Base-by-base conservation (phyloP, 805 yeast genomes). In the Hanseniaspora taiwanica region DNA sequence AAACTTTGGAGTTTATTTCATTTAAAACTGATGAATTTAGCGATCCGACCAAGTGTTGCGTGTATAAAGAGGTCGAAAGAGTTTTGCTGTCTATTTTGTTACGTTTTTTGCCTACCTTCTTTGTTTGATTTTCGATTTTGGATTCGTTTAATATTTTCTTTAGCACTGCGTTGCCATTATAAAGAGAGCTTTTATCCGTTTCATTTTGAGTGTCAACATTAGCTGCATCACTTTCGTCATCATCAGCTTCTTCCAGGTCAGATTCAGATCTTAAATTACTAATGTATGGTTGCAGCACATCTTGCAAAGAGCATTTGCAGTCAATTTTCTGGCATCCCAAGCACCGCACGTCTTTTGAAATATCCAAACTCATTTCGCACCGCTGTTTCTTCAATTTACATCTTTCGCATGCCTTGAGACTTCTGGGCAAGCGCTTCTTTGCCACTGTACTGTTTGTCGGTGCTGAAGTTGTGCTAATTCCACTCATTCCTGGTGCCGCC, bases 371-470 rank as follows among this genome's bases (percentile, higher is more conserved):
- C 21, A 20, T 35, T 12, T 38, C 39, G 14, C 44, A 42, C 24
- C 41, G 21, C 3, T 35, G 32, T 36, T 37, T 42, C 17, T 38
- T 42, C 17, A 33, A 33, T 20, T 35, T 42, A 18, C 44, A 42
- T n/a, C 29, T 16, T 13, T 25, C 35, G 21, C 44, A 42, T 4
- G 44, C 44, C 21, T 38, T 42, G 2, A 42, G 19, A 12, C 41
- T 38, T 42, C 44, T 41, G 18, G 33, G 25, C 3, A 18, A 23
- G 13, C 23, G 37, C 3, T 19, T 18, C 13, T 27, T 37, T 29
- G 13, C 31, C 10, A n/a, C 14, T 4, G 14, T 14, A 13, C 4
- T 5, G 4, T 25, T 25, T 13, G 9, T 25, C 14, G 29, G n/a
- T 5, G 29, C 5, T n/a, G n/a, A n/a, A n/a, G n/a, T n/a, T n/a